Conservation (phyloP, 2,329 filamentous ascomycete genomes). For the Torrubiellomyces zombiae region DNA sequence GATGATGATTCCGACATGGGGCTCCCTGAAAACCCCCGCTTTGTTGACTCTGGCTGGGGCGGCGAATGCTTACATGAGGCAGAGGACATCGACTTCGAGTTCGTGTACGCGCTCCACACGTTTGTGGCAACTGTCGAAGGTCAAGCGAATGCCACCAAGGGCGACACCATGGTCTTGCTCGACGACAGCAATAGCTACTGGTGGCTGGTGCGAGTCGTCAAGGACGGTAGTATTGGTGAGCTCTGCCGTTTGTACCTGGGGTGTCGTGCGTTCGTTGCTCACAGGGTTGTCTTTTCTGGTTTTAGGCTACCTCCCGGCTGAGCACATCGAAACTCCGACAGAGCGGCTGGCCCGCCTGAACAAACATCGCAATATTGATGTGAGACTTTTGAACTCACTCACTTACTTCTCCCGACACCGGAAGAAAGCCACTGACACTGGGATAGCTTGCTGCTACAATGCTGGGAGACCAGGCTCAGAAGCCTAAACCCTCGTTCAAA, state of each 20-base stretch:
- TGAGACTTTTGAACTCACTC: slow-evolving; percentile 33
- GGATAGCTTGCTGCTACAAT: slow-evolving; percentile 42
- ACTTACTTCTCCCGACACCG: too few relatives aligned
- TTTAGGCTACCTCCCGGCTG: slow-evolving; percentile 81
- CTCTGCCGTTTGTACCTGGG: too few relatives aligned
- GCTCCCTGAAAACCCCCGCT: slow-evolving; percentile 39
- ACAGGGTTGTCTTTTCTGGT: slow-evolving; percentile 8
- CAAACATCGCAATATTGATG: slow-evolving; percentile 96
- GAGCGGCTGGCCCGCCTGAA: slow-evolving; percentile 86
- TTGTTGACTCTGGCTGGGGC: slow-evolving; percentile 57
- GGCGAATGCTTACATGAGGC: slow-evolving; percentile 71
- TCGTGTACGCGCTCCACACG: slow-evolving; percentile 94
- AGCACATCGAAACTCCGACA: slow-evolving; percentile 96
- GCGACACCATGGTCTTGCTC: slow-evolving; percentile 94
- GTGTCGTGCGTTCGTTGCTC: background rate
- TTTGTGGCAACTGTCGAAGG: slow-evolving; percentile 97
- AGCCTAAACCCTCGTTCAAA: slow-evolving; percentile 68
- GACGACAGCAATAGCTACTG: slow-evolving; percentile 99
- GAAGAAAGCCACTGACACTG: slow-evolving; percentile 8
- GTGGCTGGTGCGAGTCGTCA: slow-evolving; percentile 96
- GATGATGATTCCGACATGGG: slow-evolving; percentile 48
- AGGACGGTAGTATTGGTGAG: slow-evolving; percentile 82
- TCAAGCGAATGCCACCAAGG: slow-evolving; percentile 95
- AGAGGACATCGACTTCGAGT: slow-evolving; percentile 99
- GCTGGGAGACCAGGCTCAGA: slow-evolving; percentile 51